Conservation (phyloP, 2,329 filamentous ascomycete genomes). For the Colletotrichum falcatum region DNA sequence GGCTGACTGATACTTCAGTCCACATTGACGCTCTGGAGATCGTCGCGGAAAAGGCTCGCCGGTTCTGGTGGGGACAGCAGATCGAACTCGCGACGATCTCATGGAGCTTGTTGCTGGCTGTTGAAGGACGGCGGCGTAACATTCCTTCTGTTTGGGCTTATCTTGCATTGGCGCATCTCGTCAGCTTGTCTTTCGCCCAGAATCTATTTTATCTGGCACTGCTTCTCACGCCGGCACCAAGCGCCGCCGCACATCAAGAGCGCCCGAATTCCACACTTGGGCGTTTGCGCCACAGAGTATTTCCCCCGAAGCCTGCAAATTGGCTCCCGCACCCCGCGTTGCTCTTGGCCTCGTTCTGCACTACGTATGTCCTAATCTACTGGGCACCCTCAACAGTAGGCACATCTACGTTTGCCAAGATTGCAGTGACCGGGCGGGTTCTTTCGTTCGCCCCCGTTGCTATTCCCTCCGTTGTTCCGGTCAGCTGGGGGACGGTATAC, state of each 20-base stretch:
- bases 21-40: conserved; percentile 66
- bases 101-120: conserved; percentile 68
- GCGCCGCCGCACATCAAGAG: conserved; percentile 48
- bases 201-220: conserved; percentile 73
- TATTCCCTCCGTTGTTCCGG: conserved; percentile 60
- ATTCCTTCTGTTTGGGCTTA: conserved; percentile 68
- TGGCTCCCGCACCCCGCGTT: conserved; percentile 57
- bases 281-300: conserved; percentile 47
- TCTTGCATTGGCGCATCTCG: conserved; percentile 68
- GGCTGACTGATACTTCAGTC: conserved; percentile 66
- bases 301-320: conserved; percentile 56
- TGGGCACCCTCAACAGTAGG: conserved; percentile 55
- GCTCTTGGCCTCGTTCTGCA: conserved; percentile 49
- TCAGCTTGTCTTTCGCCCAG: conserved; percentile 71
- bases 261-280: conserved; percentile 48
- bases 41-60: conserved; percentile 64
- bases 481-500: conserved; percentile 61
- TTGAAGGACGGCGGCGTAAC: conserved; percentile 69
- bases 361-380: conserved; percentile 53
- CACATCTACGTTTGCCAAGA: conserved; percentile 53
- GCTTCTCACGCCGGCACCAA: conserved; percentile 65
- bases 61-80: conserved; percentile 74
- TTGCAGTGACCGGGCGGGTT: conserved; percentile 49
- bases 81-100: conserved; percentile 65
- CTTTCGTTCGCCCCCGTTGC: conserved; percentile 61